Evolutionary conservation across 1,139 yeast genomes (phyloP), one percentile per base, ranked within the genome.

Genomic region (Yamadazyma sp.): DNA sequence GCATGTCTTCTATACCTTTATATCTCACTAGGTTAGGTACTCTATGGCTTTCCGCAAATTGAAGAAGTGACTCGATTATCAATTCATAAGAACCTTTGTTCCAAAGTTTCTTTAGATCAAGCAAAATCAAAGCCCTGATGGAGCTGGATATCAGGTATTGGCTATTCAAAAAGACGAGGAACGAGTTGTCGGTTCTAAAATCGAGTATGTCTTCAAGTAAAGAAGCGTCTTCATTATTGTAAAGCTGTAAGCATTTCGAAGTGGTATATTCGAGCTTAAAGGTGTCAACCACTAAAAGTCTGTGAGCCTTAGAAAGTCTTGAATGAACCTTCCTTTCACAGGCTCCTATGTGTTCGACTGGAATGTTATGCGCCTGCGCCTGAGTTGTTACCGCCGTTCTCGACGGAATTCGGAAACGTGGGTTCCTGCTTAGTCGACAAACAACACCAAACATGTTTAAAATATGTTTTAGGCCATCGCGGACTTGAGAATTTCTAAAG

Each of bases 121-220:
- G 42, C 16, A 57, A 43, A 3, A 62, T 33, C 15, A 60, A 37
- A 3, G 50, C 46, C 33, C 61, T 43, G 5, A 61, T 46, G 2
- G 64, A 55, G 16, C 44, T 40, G 2, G 64, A 59, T 5, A 34
- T 34, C 34, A 41, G 33, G 36, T 48, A 57, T 17, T 47, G 45
- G 11, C 34, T 31, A 30, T 49, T 38, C 30, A 32, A 32, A 14
- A 24, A 50, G 48, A 22, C 45, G 33, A 34, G 57, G 38, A 46
- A 56, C 42, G 16, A 53, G 53, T 42, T 37, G 36, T 58, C 54
- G 37, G 51, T 44, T 25, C 46, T 35, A 7, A 61, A 57, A 31
- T 41, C 51, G 14, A 37, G 40, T 27, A 59, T 40, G 34, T 61
- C 66, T 17, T 50, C 51, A 5, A 58, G 37, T 10, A 61, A 44